Percentiles rank a stretch among this genome's conserved stretches.
These are phyloP conservation scores for Aureoboletus auriporus DNA, from an alignment of 768 basidiomycete genomes.

Conservation along the genomic window DNA sequence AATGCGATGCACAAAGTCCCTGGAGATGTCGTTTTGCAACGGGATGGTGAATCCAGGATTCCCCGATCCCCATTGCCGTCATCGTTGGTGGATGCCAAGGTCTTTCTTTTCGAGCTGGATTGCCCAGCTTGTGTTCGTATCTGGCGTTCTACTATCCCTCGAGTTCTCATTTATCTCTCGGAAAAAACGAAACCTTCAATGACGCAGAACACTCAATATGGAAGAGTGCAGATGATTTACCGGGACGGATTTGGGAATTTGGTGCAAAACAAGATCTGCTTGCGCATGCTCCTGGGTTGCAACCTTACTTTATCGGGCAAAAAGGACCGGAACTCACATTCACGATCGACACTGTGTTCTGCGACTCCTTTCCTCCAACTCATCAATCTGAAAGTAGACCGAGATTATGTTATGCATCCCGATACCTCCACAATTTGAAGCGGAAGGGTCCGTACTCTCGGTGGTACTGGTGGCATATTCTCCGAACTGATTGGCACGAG, in stretches of 20 bases:
- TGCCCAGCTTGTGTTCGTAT: constrained; percentile 33
- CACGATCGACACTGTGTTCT: too few species aligned
- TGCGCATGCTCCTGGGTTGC: constrained; percentile 8
- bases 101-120: constrained; percentile 35
- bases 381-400: not conserved
- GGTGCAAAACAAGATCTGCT: constrained; percentile 6
- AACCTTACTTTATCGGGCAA: constrained; percentile 2
- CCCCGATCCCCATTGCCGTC: constrained; percentile 42
- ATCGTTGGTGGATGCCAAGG: not conserved
- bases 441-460: too few species aligned
- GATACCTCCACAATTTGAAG: constrained; percentile 26
- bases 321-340: too few species aligned
- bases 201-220: too few species aligned
- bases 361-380: too few species aligned
- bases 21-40: not conserved
- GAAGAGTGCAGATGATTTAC: not conserved
- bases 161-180: constrained; percentile 16
- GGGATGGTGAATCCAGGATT: too few species aligned
- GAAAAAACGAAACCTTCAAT: too few species aligned
- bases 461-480: too few species aligned
- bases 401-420: constrained; percentile 14
- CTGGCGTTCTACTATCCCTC: constrained; percentile 37
- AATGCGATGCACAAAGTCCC: constrained; percentile 21
- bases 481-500: too few species aligned
- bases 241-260: constrained; percentile 13